phyloP scores from a whole-genome alignment of 2,329 filamentous ascomycete species.

The Trichoderma breve region DNA sequence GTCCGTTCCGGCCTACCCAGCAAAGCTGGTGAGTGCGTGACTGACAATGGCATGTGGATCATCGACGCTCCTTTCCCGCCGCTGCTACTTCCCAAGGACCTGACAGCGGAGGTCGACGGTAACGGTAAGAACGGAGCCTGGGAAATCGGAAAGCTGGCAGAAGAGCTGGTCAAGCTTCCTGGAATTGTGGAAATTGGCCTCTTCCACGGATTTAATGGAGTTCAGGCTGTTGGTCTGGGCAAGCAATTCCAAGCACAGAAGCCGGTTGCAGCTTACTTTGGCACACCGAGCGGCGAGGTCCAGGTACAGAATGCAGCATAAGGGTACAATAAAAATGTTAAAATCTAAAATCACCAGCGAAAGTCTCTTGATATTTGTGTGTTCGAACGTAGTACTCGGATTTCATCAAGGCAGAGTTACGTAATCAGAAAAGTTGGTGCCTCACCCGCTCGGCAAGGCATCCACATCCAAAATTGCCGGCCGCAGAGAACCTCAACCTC shows the following conservation, averaged over 20 bases:
- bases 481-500: conserved; percentile 34
- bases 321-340: background rate
- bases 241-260: conserved; percentile 74
- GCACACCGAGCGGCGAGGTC: conserved; percentile 73
- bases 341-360: background rate
- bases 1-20: conserved; percentile 70
- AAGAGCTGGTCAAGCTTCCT: conserved; percentile 73
- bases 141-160: conserved; percentile 75
- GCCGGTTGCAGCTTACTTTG: conserved; percentile 92
- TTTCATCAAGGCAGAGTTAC: conserved; percentile 25
- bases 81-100: conserved; percentile 62
- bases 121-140: conserved; percentile 60
- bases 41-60: conserved; percentile 66
- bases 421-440: conserved; percentile 38
- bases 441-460: conserved; percentile 39
- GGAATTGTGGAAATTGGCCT: conserved; percentile 91
- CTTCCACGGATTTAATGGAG: conserved; percentile 79
- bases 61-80: conserved; percentile 86
- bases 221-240: conserved; percentile 54
- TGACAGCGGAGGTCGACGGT: conserved; percentile 48
- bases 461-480: conserved; percentile 45
- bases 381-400: no score
- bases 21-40: conserved; percentile 75
- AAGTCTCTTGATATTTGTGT: background rate
- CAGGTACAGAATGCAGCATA: conserved; percentile 30